Base-by-base conservation (phyloP, 1,284 basidiomycete genomes). In the Tilletia indica region DNA sequence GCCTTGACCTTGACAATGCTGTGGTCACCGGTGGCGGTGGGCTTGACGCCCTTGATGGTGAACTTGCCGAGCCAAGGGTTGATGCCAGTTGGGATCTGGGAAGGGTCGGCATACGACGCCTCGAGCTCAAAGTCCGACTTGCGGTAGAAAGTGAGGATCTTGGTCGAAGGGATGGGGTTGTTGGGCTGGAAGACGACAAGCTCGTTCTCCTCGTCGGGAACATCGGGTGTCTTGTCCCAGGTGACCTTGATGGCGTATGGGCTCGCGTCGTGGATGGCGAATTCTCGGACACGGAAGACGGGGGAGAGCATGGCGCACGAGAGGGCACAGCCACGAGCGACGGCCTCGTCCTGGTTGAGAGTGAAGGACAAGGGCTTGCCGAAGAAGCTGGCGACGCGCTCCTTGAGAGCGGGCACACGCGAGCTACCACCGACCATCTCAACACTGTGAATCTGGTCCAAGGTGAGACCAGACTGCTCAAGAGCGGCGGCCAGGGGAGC, bases 1-100 rank as follows among this genome's bases (percentile, higher is more conserved):
- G 82, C 80, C 78, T 83, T 83, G 73, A 83, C 80, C 80, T 83
- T 83, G 75, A 83, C 81, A 72, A 83, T 83, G 25, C 79, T 81
- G 77, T 83, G 81, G 75, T 83, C 82, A 58, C 82, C 82, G 68
- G 78, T 64, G 16, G 79, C 79, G 71, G 79, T 83, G 42, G 82
- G 82, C n/a, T 72, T 79, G 66, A 83, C 82, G 58, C 77, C 77
- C 72, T 83, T 80, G 74, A 83, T 80, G 31, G 76, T 76, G 69
- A 82, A 82, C 70, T 77, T 74, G 70, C 82, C 82, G 42, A 83
- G 77, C 78, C 75, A 80, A 19, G 82, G 80, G 77, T 83, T 81
- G 71, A 77, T 79, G 64, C 82, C 82, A 70, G 73, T 64, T 16
- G 82, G 82, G 66, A 83, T 72, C 70, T 71, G 70, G 6, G 76